These are phyloP conservation scores for Vitis hybrid DNA, from an alignment of 177 flowering plant genomes.

Conservation along the genomic window DNA sequence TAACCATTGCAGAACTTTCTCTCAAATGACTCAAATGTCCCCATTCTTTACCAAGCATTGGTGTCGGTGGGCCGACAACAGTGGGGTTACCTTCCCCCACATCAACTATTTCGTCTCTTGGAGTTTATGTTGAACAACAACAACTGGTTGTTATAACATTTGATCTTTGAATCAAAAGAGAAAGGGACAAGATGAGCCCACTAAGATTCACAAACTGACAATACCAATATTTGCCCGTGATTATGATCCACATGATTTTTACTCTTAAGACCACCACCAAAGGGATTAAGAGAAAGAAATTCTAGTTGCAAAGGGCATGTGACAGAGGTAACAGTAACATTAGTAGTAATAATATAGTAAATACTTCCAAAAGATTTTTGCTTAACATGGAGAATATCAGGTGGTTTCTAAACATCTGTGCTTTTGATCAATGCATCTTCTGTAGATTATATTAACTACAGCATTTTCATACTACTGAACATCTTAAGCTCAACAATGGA, in stretches of 20 bases:
- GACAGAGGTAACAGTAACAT: too few species aligned
- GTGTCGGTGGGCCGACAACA: slow-evolving; percentile 33
- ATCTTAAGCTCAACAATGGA: too few species aligned
- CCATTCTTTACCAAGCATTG: background rate
- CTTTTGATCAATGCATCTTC: too few species aligned
- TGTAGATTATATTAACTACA: too few species aligned
- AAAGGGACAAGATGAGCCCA: slow-evolving; percentile 28
- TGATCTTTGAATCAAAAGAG: slow-evolving; percentile 10
- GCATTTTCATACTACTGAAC: too few species aligned
- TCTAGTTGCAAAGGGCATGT: background rate
- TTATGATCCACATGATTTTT: slow-evolving; percentile 5
- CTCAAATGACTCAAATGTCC: slow-evolving; percentile 12
- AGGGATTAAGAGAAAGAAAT: background rate
- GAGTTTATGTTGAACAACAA: slow-evolving; percentile 3
- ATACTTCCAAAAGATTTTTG: too few species aligned
- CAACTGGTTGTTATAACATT: slow-evolving; percentile 17
- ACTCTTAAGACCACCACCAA: background rate
- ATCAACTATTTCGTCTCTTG: background rate
- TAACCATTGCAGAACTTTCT: background rate
- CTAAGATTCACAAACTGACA: slow-evolving; percentile 16
- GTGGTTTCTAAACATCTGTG: too few species aligned
- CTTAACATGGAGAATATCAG: too few species aligned
- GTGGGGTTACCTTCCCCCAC: slow-evolving; percentile 11
- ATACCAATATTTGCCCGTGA: slow-evolving; percentile 12
- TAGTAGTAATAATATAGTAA: too few species aligned